Percentiles rank a stretch among this genome's conserved stretches.
phyloP scores from a whole-genome alignment of 225 moss, liverwort and hornwort species.

The Ulota crispa region DNA sequence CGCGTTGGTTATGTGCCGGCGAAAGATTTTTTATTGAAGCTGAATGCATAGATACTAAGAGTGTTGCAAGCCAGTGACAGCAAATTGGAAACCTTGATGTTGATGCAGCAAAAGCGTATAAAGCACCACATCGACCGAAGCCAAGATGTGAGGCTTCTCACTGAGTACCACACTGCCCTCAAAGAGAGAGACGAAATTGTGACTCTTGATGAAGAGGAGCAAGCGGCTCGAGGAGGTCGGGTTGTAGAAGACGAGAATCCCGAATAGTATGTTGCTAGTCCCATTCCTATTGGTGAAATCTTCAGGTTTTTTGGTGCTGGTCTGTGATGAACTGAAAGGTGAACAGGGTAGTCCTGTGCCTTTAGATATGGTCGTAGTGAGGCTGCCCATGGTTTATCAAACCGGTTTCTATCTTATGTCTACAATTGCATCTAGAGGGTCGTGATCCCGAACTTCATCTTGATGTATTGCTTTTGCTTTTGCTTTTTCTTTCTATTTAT shows the following conservation, averaged over 20 bases:
- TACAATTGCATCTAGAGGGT: constrained; percentile 10
- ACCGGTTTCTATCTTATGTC: not conserved
- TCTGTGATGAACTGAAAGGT: not conserved
- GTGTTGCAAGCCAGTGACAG: constrained; percentile 18
- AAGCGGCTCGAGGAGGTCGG: constrained; percentile 45
- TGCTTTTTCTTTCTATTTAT: constrained; percentile 10
- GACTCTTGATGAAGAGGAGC: constrained; percentile 39
- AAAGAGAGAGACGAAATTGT: constrained; percentile 42
- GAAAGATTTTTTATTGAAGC: constrained; percentile 6
- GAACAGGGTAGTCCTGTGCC: constrained; percentile 4
- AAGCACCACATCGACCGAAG: constrained; percentile 48
- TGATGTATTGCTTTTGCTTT: not conserved
- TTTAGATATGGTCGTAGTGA: not conserved
- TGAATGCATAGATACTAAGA: not conserved
- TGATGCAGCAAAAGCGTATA: constrained; percentile 47
- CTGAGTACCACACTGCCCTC: constrained; percentile 36
- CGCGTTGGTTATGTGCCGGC: not conserved
- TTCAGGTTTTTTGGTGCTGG: not conserved
- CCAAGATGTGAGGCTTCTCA: constrained; percentile 39
- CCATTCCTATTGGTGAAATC: constrained; percentile 11
- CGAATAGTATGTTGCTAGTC: constrained; percentile 39
- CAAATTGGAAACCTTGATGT: not conserved
- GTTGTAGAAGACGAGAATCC: constrained; percentile 39
- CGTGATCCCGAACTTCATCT: not conserved
- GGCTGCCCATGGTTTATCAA: not conserved